Conservation (phyloP, 2,329 filamentous ascomycete genomes). For the Fusarium sp. region DNA sequence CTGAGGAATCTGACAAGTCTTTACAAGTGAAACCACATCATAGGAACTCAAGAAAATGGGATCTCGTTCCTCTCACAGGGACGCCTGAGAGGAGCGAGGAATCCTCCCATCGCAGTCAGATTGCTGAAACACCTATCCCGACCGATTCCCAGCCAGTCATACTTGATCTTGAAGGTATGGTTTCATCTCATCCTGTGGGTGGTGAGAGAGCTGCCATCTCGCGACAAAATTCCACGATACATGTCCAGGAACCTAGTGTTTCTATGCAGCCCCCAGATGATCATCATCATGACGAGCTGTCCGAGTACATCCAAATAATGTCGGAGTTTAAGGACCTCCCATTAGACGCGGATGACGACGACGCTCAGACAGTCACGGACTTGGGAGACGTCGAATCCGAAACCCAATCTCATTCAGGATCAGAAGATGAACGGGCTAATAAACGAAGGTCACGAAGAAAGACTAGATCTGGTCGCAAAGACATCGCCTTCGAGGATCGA, state of each 20-base stretch:
- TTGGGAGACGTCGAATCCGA: slow-evolving; percentile 29
- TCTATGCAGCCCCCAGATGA: background rate
- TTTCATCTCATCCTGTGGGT: slow-evolving; percentile 3
- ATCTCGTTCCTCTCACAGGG: slow-evolving; percentile 53
- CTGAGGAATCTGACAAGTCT: slow-evolving; percentile 51
- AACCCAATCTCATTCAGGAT: slow-evolving; percentile 31
- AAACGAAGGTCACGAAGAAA: slow-evolving; percentile 37
- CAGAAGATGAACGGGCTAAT: slow-evolving; percentile 39
- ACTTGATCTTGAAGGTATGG: slow-evolving; percentile 37
- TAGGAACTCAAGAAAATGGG: slow-evolving; percentile 53
- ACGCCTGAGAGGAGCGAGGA: slow-evolving; percentile 55
- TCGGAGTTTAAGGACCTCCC: slow-evolving; percentile 71
- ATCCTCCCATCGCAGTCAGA: slow-evolving; percentile 43
- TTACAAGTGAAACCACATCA: slow-evolving; percentile 63
- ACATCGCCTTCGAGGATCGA: slow-evolving; percentile 57
- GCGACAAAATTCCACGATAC: background rate
- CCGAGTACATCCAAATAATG: slow-evolving; percentile 73
- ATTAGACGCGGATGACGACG: slow-evolving; percentile 64
- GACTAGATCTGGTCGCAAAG: slow-evolving; percentile 46
- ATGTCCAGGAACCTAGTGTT: background rate
- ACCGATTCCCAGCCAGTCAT: slow-evolving; percentile 46
- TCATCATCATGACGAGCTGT: slow-evolving; percentile 65
- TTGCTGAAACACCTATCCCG: slow-evolving; percentile 30
- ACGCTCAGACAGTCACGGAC: slow-evolving; percentile 49
- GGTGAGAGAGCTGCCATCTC: background rate